Evolutionary conservation across 208 protist species (phyloP).

Genomic region (Herpetomonas muscarum): DNA sequence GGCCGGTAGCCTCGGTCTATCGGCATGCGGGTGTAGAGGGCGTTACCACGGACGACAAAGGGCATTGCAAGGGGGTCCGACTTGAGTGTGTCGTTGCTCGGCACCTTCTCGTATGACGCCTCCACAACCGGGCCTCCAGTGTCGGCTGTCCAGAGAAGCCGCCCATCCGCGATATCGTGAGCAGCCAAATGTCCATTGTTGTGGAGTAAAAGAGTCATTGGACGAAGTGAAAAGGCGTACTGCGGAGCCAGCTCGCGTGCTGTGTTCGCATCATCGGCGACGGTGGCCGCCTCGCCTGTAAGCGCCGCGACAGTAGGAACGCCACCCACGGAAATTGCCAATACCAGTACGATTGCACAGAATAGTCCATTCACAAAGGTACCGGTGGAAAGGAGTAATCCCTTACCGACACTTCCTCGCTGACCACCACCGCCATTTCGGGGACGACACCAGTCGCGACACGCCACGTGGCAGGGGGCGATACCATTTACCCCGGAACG

Average conservation of each 20-base stretch:
- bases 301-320: too few species aligned
- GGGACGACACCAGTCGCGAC: too few species aligned
- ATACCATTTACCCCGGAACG: too few species aligned
- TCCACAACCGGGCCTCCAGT: slow-evolving; percentile 25
- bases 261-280: neutral
- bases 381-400: too few species aligned
- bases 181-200: slow-evolving; percentile 42
- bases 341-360: too few species aligned
- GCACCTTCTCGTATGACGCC: slow-evolving; percentile 19
- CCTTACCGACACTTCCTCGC: too few species aligned
- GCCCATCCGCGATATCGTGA: slow-evolving; percentile 28
- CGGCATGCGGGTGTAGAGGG: slow-evolving; percentile 48
- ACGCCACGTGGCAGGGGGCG: too few species aligned
- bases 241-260: slow-evolving; percentile 22
- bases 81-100: slow-evolving; percentile 14
- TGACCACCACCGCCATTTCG: too few species aligned
- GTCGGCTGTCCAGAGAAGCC: slow-evolving; percentile 28
- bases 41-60: slow-evolving; percentile 57
- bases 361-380: too few species aligned
- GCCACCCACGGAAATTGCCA: too few species aligned
- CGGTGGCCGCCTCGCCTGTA: neutral
- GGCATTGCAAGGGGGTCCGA: slow-evolving; percentile 61
- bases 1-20: too few species aligned
- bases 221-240: slow-evolving; percentile 27
- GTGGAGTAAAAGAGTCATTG: slow-evolving; percentile 42